Evolutionary conservation across 768 basidiomycete species (phyloP).

Genomic region (Russula virescens): DNA sequence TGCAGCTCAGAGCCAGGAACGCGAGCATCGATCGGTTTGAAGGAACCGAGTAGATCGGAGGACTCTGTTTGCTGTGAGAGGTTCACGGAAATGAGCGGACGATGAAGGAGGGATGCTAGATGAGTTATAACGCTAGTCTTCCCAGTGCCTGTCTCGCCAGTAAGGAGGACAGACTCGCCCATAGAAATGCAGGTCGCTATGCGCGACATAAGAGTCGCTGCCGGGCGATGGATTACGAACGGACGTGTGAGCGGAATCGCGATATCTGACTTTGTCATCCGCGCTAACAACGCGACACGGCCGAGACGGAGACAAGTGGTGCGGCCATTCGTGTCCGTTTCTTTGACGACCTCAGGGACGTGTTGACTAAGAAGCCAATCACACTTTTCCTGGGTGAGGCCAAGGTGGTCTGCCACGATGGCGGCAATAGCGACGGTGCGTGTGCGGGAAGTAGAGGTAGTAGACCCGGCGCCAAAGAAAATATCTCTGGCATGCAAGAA

Average conservation of each 20-base stretch:
- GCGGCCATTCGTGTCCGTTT: conserved; percentile 61
- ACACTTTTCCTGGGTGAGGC: conserved; percentile 61
- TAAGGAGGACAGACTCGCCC: conserved; percentile 80
- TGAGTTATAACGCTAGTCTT: conserved; percentile 93
- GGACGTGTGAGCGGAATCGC: conserved; percentile 42
- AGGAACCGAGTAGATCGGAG: conserved; percentile 89
- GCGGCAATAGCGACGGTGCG: conserved; percentile 46
- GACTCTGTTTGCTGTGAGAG: conserved; percentile 95
- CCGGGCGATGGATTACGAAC: conserved; percentile 87
- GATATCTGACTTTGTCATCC: conserved; percentile 35
- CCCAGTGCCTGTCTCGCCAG: conserved; percentile 98
- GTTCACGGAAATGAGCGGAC: conserved; percentile 82
- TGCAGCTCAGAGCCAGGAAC: conserved; percentile 69
- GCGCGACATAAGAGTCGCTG: conserved; percentile 69
- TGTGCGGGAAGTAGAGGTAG: conserved; percentile 46
- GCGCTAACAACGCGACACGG: conserved; percentile 51
- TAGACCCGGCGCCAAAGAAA: conserved; percentile 72
- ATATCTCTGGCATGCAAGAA: conserved; percentile 86
- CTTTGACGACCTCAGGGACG: conserved; percentile 59
- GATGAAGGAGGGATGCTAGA: conserved; percentile 69
- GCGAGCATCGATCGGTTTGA: conserved; percentile 90
- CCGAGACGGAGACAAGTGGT: conserved; percentile 56
- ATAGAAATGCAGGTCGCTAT: conserved; percentile 68
- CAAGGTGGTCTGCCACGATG: conserved; percentile 56
- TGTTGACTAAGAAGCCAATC: conserved; percentile 64